Evolutionary conservation across 805 yeast genomes (phyloP), one percentile per base, ranked within the genome.

Genomic region (Pichia eremophila): DNA sequence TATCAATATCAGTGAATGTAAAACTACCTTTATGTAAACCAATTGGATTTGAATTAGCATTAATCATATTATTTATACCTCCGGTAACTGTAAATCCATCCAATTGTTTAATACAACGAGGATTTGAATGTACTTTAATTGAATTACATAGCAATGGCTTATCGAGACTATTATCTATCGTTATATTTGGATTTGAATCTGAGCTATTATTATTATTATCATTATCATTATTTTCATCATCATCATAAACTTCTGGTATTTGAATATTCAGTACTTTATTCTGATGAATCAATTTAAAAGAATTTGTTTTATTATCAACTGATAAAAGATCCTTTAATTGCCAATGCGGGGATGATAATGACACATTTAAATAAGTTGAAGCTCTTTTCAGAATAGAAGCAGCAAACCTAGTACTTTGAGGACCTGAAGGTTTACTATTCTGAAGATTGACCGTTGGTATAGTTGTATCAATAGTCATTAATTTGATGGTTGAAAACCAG

Each of bases 281-380:
- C 8, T 34, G 36, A 34, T 34, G 36, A 14, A 34, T 15, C 3
- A 34, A 14, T 4, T 9, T 10, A 15, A 34, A 34, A 8, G 36
- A 12, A 15, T 34, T 34, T 14, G 14, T 29, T 11, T 12, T 29
- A 34, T 34, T 34, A 34, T 34, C 17, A 12, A 34, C 17, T 12
- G 36, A 34, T 34, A 34, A 34, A 34, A 88, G 71, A 58, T 88
- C 91, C 36, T 95, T 71, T 32, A 88, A 69, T 62, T 87, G 96
- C 95, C 95, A 88, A 67, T 87, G 80, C 45, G 53, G 48, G 5
- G 53, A 46, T 2, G 51, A 43, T 27, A 52, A 39, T 12, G 49
- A 40, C 2, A 51, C 41, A 10, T 46, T 49, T 1, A 46, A 17
- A 38, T 47, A 52, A 6, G 22, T 29, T 1, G 55, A 49, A 3